Evolutionary conservation across 495 filamentous ascomycete genomes (phyloP).

Genomic region (Elasticomyces elasticus): DNA sequence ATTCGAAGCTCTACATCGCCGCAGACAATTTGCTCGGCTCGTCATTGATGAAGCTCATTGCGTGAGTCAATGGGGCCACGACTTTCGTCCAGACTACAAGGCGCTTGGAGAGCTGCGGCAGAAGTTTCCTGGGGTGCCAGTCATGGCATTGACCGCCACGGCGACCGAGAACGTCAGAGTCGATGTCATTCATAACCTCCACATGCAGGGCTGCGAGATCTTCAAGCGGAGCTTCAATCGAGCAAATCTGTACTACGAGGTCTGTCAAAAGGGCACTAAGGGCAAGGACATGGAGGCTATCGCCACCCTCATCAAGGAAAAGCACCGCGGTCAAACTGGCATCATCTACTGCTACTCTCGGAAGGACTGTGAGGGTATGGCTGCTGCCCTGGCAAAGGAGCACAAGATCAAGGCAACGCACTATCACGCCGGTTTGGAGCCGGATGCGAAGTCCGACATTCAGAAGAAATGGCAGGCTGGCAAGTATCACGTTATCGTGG

Average conservation of each 20-base stretch:
- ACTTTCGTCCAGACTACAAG: conserved; percentile 96
- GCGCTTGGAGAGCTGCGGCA: conserved; percentile 60
- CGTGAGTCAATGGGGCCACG: conserved; percentile 97
- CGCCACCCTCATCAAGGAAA: conserved; percentile 55
- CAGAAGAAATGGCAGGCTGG: conserved; percentile 78
- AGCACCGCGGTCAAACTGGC: conserved; percentile 62
- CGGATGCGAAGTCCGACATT: conserved; percentile 51
- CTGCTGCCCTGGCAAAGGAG: conserved; percentile 49
- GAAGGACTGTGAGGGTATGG: conserved; percentile 69
- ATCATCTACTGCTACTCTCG: conserved; percentile 93
- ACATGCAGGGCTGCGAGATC: conserved; percentile 61
- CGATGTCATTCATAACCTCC: conserved; percentile 81
- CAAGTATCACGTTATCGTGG: conserved; percentile 76
- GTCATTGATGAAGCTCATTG: conserved; percentile 98
- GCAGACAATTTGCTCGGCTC: conserved; percentile 67
- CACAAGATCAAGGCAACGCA: conserved; percentile 63
- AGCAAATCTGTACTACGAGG: conserved; percentile 80
- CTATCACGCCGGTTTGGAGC: conserved; percentile 73
- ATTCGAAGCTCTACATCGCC: conserved; percentile 52
- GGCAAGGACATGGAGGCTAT: conserved; percentile 57
- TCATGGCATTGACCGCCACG: conserved; percentile 92
- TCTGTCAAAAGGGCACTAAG: conserved; percentile 44
- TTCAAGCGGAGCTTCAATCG: conserved; percentile 92
- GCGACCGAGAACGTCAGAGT: conserved; percentile 85
- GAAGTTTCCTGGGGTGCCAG: conserved; percentile 63